Base-by-base conservation (phyloP, 495 filamentous ascomycete species). In the Xylaria flabelliformis region DNA sequence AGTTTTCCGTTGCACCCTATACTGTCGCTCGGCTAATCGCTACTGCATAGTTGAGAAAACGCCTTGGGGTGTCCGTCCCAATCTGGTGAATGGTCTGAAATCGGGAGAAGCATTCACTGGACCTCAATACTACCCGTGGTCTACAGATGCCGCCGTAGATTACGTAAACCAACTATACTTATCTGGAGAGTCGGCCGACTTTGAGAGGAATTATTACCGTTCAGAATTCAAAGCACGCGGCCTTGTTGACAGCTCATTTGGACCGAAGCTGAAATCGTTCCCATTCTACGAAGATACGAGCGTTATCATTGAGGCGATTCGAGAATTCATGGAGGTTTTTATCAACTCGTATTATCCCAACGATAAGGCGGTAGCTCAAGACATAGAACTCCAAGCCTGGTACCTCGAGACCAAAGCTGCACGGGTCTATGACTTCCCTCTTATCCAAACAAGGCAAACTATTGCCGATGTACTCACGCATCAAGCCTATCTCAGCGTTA, bases 371-470 rank as follows among this genome's bases (percentile, higher is more conserved):
- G 48, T 82, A 24, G 48, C 39, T 4, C 48, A 36, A 17, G 82
- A 83, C 65, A 39, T 74, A 41, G 82, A 82, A 63, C 67, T 83
- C 1, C 77, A 81, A 63, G 72, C 74, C 12, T 83, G 80, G 80
- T 3, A 58, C 1, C 42, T 6, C 10, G 72, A 73, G 32, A 73
- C 58, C 4, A 69, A 4, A 42, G 42, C 21, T 41, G 64, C 72
- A 4, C 79, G 72, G 69, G 55, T 74, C 76, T 42, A 68, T 74
- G 48, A 77, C 81, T 73, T 82, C 72, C 21, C 66, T 44, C 32
- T 55, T 69, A 53, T 62, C 66, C 19, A 65, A 15, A 65, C 63
- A 26, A 48, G 41, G 24, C 10, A 78, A 74, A 5, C 76, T 29
- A 15, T 83, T 6, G 74, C 80, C 67, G 75, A 79, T 44, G 74